Evolutionary conservation across 768 basidiomycete species (phyloP), one percentile per base, ranked within the genome.

Genomic region (Leccinum rimulosum): DNA sequence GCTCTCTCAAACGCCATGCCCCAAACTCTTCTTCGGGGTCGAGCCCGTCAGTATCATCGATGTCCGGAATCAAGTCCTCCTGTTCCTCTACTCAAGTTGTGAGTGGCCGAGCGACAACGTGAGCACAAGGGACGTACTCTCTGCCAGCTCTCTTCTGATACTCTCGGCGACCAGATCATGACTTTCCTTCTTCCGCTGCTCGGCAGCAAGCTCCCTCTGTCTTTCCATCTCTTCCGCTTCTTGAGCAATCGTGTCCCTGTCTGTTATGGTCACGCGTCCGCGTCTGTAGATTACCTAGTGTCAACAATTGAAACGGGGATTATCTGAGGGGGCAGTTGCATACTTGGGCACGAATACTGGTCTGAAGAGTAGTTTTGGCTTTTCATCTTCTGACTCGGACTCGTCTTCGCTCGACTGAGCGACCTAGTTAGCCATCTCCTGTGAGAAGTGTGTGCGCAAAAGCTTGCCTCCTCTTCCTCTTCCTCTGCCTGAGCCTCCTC

Each of bases 281-380:
- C 89, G 89, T 74, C 92, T 93, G 64, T 27, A 65, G 49, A 38
- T 51, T 57, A 51, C 17, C 12, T 50, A 30, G 35, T 12, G 52
- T 68, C 19, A 57, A 54, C 38, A 38, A 53, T 22, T 10, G 40
- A 43, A 43, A 27, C 3, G 17, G 38, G 49, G 11, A 6, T 47
- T 50, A 14, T 50, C 52, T 50, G 38, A 62, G 19, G 10, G 19
- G 17, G 25, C 30, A 31, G 36, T 3, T 52, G 75, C 88, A 59
- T 70, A 95, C 95, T 98, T 98, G 56, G 91, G 91, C 17, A 98
- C 84, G 72, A 98, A 99, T 1, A 96, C 90, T 2, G 97, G 97
- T 62, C 95, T 81, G 74, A 96, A 94, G 62, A 87, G 84, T 6
- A 85, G 76, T 71, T 90, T 88, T 4, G 86, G 83, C 48, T 84